A percentile compares a stretch with the other conserved stretches of the same genome.
Conservation (phyloP, 768 basidiomycete genomes). For the Lentinula edodes region DNA sequence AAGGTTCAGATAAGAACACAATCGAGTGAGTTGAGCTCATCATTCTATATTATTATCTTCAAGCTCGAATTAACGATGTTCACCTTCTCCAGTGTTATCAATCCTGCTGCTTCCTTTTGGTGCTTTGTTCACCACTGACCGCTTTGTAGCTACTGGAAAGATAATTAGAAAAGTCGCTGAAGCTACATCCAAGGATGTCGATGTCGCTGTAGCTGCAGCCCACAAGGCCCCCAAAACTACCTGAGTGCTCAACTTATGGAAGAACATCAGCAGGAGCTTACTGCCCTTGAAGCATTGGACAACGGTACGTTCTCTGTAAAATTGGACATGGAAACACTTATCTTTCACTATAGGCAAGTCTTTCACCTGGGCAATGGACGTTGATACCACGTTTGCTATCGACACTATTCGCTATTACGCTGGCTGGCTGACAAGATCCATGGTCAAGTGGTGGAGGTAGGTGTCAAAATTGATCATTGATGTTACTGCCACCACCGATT, state of each 20-base stretch:
- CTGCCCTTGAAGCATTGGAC: conserved; percentile 44
- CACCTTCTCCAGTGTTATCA: conserved; percentile 38
- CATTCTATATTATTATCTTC: too few relatives aligned
- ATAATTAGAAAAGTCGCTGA: conserved; percentile 43
- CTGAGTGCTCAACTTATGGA: conserved; percentile 49
- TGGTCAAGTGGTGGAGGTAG: conserved; percentile 34
- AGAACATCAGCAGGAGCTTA: conserved; percentile 34
- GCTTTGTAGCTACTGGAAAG: conserved; percentile 49
- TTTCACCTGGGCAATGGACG: conserved; percentile 9
- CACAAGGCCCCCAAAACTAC: background rate
- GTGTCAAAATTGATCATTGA: background rate
- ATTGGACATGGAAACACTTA: background rate
- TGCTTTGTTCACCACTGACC: conserved; percentile 1
- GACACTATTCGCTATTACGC: conserved; percentile 40
- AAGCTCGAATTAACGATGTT: background rate
- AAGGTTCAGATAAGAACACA: conserved; percentile 47
- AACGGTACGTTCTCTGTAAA: conserved; percentile 21
- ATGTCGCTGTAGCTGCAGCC: conserved; percentile 50
- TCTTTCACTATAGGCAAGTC: conserved; percentile 16
- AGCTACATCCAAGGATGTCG: conserved; percentile 54
- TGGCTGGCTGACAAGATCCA: conserved; percentile 24
- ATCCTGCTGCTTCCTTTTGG: conserved; percentile 22
- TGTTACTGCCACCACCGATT: background rate
- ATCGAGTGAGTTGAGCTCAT: conserved; percentile 49
- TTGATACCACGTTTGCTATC: conserved; percentile 20